Conservation (phyloP, 108 stramenopile species). For the Skeletonema marinoi region DNA sequence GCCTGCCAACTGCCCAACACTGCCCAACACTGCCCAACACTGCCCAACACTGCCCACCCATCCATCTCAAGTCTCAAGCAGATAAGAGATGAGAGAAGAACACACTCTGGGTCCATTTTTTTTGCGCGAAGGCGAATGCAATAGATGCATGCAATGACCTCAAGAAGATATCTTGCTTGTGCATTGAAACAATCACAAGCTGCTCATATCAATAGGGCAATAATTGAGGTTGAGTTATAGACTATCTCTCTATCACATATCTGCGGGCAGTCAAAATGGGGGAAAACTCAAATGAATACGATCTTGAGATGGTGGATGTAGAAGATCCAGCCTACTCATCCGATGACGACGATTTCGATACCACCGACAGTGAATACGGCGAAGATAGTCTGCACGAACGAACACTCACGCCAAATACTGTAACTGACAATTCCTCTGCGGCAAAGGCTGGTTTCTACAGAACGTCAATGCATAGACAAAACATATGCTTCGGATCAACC, state of each 20-base stretch:
- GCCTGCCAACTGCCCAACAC: too few relatives aligned
- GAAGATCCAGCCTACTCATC: not conserved
- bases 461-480: slow-evolving; percentile 37
- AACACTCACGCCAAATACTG: slow-evolving; percentile 1
- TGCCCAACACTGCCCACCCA: too few relatives aligned
- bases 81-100: too few relatives aligned
- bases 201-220: too few relatives aligned
- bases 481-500: slow-evolving; percentile 45
- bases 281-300: not conserved
- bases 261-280: not conserved
- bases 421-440: slow-evolving; percentile 4
- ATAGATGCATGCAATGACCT: too few relatives aligned
- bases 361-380: slow-evolving; percentile 17
- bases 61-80: too few relatives aligned
- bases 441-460: slow-evolving; percentile 11
- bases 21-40: too few relatives aligned
- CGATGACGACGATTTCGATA: slow-evolving; percentile 4
- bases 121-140: too few relatives aligned
- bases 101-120: too few relatives aligned
- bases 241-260: not conserved
- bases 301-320: not conserved
- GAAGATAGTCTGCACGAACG: not conserved
- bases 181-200: too few relatives aligned
- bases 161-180: too few relatives aligned
- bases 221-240: too few relatives aligned